These are phyloP conservation scores for sorghum (Sorghum bicolor) DNA, from an alignment of 176 grass and related monocot genomes.

Conservation along the genomic window DNA sequence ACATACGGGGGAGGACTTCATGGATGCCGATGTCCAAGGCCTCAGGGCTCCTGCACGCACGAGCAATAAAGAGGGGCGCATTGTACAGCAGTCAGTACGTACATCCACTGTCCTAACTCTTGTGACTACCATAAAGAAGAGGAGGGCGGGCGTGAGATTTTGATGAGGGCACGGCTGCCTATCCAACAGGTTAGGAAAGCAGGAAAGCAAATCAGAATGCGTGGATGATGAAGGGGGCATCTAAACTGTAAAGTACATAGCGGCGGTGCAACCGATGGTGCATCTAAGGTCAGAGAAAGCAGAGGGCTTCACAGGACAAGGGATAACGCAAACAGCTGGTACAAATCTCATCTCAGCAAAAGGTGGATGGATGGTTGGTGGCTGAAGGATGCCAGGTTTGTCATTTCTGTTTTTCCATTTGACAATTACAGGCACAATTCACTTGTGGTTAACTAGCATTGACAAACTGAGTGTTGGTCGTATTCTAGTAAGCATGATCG, in stretches of 20 bases:
- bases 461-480: neutral
- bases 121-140: slow-evolving; percentile 28
- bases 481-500: neutral
- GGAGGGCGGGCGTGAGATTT: slow-evolving; percentile 3
- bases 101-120: slow-evolving; percentile 12
- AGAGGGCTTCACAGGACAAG: slow-evolving; percentile 15
- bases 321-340: slow-evolving; percentile 2
- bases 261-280: slow-evolving; percentile 16
- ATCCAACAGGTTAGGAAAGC: slow-evolving; percentile 39
- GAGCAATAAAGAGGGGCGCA: slow-evolving; percentile 2
- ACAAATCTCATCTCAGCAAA: slow-evolving; percentile 5
- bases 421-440: neutral
- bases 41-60: slow-evolving; percentile 68
- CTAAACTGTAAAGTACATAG: slow-evolving; percentile 33
- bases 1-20: slow-evolving; percentile 84
- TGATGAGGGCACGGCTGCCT: slow-evolving; percentile 23
- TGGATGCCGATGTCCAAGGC: slow-evolving; percentile 73
- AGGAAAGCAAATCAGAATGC: slow-evolving; percentile 27
- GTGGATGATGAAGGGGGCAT: neutral
- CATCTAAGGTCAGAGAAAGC: slow-evolving; percentile 10
- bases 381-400: slow-evolving; percentile 5
- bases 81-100: slow-evolving; percentile 26
- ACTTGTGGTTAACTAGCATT: neutral
- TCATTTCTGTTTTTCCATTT: neutral
- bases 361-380: neutral